These are phyloP conservation scores for Teunomyces barrocoloradensis DNA, from an alignment of 805 yeast genomes.

Conservation along the genomic window DNA sequence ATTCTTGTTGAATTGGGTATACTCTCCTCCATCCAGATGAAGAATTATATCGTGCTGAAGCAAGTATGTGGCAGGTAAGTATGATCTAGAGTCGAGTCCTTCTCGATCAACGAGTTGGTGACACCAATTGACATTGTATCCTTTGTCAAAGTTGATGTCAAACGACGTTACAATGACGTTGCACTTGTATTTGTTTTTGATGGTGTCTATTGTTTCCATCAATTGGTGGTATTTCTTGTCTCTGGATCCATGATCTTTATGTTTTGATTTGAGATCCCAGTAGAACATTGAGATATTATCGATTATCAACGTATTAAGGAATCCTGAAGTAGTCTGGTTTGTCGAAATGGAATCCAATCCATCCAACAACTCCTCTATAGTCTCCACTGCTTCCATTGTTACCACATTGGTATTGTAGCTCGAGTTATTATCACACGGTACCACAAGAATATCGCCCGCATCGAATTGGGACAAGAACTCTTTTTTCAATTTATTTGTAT, in stretches of 20 bases:
- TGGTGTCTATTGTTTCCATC: slow-evolving; percentile 7
- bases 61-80: not conserved
- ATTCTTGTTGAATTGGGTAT: not conserved
- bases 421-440: slow-evolving; percentile 2
- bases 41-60: not conserved
- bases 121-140: slow-evolving; percentile 16
- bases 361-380: not conserved
- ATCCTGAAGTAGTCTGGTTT: not conserved
- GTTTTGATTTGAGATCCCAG: slow-evolving; percentile 25
- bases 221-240: slow-evolving; percentile 17
- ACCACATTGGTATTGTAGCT: not conserved
- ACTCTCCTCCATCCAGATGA: slow-evolving; percentile 5
- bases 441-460: not conserved
- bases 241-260: slow-evolving; percentile 6
- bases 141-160: slow-evolving; percentile 30
- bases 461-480: slow-evolving; percentile 3
- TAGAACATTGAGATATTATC: slow-evolving; percentile 35
- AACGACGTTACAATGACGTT: slow-evolving; percentile 28
- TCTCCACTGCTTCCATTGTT: not conserved
- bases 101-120: not conserved
- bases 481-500: not conserved
- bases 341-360: not conserved
- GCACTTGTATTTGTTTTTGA: slow-evolving; percentile 21
- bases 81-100: not conserved
- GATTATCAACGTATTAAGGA: slow-evolving; percentile 22